Conservation (phyloP, 2,329 filamentous ascomycete genomes). For the Exophiala calicioides region DNA sequence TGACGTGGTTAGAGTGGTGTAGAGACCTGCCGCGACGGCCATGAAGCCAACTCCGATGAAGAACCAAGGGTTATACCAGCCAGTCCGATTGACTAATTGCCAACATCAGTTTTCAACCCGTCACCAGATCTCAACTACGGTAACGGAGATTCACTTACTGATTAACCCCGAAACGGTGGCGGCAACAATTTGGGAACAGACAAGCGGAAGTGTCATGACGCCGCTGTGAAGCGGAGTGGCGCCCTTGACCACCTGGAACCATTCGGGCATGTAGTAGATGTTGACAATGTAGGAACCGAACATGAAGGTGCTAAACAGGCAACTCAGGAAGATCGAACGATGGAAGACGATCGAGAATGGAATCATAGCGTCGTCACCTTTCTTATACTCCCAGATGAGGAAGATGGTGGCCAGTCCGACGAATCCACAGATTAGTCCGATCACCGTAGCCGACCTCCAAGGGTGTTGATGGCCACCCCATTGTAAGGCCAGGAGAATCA, state of each 20-base stretch:
- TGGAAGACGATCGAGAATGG: slow-evolving; percentile 25
- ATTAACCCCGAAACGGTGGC: slow-evolving; percentile 16
- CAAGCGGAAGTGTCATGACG: slow-evolving; percentile 26
- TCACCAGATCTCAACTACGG: background rate
- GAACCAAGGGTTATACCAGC: slow-evolving; percentile 46
- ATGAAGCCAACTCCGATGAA: slow-evolving; percentile 37
- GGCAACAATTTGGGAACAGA: slow-evolving; percentile 22
- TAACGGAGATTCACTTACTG: slow-evolving; percentile 2
- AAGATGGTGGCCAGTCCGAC: slow-evolving; percentile 37
- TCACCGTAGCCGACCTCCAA: slow-evolving; percentile 30
- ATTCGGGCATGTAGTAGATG: slow-evolving; percentile 45
- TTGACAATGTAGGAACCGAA: slow-evolving; percentile 25
- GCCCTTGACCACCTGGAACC: slow-evolving; percentile 48
- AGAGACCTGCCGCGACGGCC: slow-evolving; percentile 39
- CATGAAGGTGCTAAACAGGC: slow-evolving; percentile 34
- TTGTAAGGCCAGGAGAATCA: slow-evolving; percentile 30
- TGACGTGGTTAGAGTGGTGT: slow-evolving; percentile 38
- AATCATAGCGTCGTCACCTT: slow-evolving; percentile 29
- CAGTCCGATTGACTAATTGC: slow-evolving; percentile 22
- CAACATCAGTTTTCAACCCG: background rate
- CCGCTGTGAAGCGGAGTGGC: slow-evolving; percentile 32
- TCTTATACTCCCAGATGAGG: slow-evolving; percentile 26
- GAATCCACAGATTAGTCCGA: slow-evolving; percentile 32
- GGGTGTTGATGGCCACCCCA: slow-evolving; percentile 31
- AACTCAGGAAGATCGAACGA: slow-evolving; percentile 14